Base-by-base conservation (phyloP, 257 asterid species). In the Solanum stenotomum region DNA sequence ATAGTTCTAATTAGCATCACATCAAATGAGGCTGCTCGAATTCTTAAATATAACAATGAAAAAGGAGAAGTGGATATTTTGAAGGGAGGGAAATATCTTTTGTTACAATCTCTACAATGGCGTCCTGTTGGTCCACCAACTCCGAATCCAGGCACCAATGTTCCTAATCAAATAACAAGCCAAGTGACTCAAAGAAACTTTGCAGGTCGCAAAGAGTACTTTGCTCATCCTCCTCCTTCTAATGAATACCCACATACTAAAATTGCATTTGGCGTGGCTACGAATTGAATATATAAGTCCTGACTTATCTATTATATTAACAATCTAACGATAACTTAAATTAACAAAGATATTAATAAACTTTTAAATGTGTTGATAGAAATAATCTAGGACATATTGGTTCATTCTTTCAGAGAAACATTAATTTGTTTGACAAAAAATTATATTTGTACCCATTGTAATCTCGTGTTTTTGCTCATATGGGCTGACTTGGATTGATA, bases 251-350 rank as follows among this genome's bases (percentile, higher is more conserved):
- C 9, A 2, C 27, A 18, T 3, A 2, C 15, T 34, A 20, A 34
- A 34, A 20, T 85, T 31, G 65, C 77, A 35, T 85, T 40, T 84
- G 74, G 91, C 83, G 79, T 87, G 87, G 85, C 23, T 65, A 65
- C 3, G 61, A 3, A 13, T 83, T 65, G 79, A 61, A 37, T 65
- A 56, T 22, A 18, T 6, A 68, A 67, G 35, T 18, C 79, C 10
- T 31, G 25, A 5, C 15, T 22, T 16, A 33, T 3, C 44, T 8
- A 33, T 18, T 74, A 10, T 72, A 31, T 71, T 31, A 74, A 34
- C 29, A 74, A 18, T 34, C 27, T 71, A 10, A 31, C 78, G 13
- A 71, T 31, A 31, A 6, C 6, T 31, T 31, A 1, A 16, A 71
- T 33, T 29, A 70, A 33, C 44, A 72, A 72, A 3, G 25, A 72